Base-by-base conservation (phyloP, 257 asterid species). In the Euphrasia confusa region DNA sequence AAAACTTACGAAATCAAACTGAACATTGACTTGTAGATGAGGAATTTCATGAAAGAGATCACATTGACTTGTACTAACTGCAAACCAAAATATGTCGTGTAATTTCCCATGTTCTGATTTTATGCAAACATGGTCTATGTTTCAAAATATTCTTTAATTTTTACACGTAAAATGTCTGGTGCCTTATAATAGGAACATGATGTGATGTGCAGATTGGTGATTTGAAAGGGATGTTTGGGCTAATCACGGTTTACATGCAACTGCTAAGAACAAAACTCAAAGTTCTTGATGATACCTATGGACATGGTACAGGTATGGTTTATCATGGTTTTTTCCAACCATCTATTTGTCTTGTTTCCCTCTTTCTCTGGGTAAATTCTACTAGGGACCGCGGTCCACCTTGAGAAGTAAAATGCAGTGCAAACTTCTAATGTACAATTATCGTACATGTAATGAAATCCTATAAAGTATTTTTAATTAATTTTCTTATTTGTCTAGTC, bases 221-320 rank as follows among this genome's bases (percentile, higher is more conserved):
- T 71, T 70, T 89, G 65, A 93, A 93, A 74, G 99, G 97, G 50
- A 56, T 93, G 47, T 83, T 78, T 66, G 99, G 99, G 69, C 81
- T 93, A 60, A 62, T 83, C 77, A 79, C 69, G 83, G 94, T 83
- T 35, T 66, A 69, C 71, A 70, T 93, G 80, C 86, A 81, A 67
- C 44, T 74, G 75, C 89, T 93, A 28, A 82, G 97, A 73, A 72
- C 75, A 67, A 89, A 86, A 79, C 78, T 89, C 58, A 83, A 89
- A 81, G 92, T 86, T 53, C 71, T 89, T 67, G 99, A 93, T 73
- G 6, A 60, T 57, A 68, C 91, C 70, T 87, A 80, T 69, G 99
- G 99, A 60, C 2, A 5, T 27, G 85, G 95, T 73, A 87, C 97
- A 71, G 99, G 99, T 93, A 74, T 32, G 72, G 74, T 45, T 63